A percentile compares a stretch with the other conserved stretches of the same genome.
phyloP scores from a whole-genome alignment of 768 basidiomycete genomes.

The Mycena maculata region DNA sequence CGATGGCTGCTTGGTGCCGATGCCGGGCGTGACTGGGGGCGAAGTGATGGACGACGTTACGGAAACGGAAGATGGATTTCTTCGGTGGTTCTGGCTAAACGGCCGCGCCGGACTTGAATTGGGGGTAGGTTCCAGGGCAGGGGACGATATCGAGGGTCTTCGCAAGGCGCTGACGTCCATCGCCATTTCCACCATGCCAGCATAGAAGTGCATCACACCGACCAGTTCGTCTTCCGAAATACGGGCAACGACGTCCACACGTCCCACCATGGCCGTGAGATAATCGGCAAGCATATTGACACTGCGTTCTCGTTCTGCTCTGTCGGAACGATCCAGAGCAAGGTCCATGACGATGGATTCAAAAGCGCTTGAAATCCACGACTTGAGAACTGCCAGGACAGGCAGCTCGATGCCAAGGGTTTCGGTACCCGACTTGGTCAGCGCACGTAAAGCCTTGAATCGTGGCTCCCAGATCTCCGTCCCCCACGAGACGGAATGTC shows the following conservation, averaged over 20 bases:
- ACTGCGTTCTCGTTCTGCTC: constrained; percentile 71
- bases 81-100: constrained; percentile 57
- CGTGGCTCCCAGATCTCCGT: constrained; percentile 79
- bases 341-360: constrained; percentile 56
- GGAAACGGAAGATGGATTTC: constrained; percentile 73
- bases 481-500: constrained; percentile 61
- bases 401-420: constrained; percentile 72
- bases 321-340: constrained; percentile 53
- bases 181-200: constrained; percentile 59
- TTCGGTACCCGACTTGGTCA: constrained; percentile 71
- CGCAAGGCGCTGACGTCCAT: constrained; percentile 24
- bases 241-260: constrained; percentile 66
- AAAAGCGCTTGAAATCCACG: constrained; percentile 77
- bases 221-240: constrained; percentile 69
- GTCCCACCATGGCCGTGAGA: constrained; percentile 62
- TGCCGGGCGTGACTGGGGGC: constrained; percentile 43
- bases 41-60: constrained; percentile 53
- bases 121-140: constrained; percentile 45
- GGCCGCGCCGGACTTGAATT: constrained; percentile 42
- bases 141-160: constrained; percentile 46
- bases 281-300: constrained; percentile 71
- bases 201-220: constrained; percentile 71
- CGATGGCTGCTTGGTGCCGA: constrained; percentile 59
- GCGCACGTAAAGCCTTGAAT: constrained; percentile 72
- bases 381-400: constrained; percentile 65